These are phyloP conservation scores for Scleromitrula shiraiana DNA, from an alignment of 2,329 filamentous ascomycete genomes.

Conservation along the genomic window DNA sequence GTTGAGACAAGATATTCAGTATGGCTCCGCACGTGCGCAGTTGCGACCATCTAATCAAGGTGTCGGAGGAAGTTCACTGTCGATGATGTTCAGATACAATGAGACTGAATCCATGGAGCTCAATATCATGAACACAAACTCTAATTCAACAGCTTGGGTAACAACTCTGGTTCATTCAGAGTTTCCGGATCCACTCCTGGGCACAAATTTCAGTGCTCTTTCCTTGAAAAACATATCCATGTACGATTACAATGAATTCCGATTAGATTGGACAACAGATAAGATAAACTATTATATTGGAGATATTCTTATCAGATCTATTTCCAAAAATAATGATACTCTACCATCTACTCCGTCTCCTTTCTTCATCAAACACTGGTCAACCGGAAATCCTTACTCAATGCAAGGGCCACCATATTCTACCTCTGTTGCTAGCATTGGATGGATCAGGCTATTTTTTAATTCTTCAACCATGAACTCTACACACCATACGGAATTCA, in stretches of 20 bases:
- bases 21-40: slow-evolving; percentile 38
- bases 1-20: slow-evolving; percentile 37
- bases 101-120: slow-evolving; percentile 35
- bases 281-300: slow-evolving; percentile 37
- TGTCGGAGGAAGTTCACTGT: slow-evolving; percentile 35
- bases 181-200: slow-evolving; percentile 31
- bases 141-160: slow-evolving; percentile 32
- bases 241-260: slow-evolving; percentile 35
- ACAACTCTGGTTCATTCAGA: slow-evolving; percentile 33
- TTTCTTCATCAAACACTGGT: slow-evolving; percentile 41
- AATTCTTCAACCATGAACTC: slow-evolving; percentile 37
- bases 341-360: slow-evolving; percentile 36
- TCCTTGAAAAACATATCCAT: slow-evolving; percentile 1
- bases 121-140: slow-evolving; percentile 38
- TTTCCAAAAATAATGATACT: slow-evolving; percentile 24
- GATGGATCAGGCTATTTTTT: slow-evolving; percentile 42
- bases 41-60: slow-evolving; percentile 34
- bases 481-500: slow-evolving; percentile 23
- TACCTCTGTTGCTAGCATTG: slow-evolving; percentile 35
- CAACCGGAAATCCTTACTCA: slow-evolving; percentile 35
- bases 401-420: slow-evolving; percentile 38
- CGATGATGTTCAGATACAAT: slow-evolving; percentile 39
- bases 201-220: slow-evolving; percentile 20
- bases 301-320: slow-evolving; percentile 30
- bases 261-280: slow-evolving; percentile 40